Evolutionary conservation across 2,329 filamentous ascomycete species (phyloP).

Genomic region (Microsporum ferrugineum): DNA sequence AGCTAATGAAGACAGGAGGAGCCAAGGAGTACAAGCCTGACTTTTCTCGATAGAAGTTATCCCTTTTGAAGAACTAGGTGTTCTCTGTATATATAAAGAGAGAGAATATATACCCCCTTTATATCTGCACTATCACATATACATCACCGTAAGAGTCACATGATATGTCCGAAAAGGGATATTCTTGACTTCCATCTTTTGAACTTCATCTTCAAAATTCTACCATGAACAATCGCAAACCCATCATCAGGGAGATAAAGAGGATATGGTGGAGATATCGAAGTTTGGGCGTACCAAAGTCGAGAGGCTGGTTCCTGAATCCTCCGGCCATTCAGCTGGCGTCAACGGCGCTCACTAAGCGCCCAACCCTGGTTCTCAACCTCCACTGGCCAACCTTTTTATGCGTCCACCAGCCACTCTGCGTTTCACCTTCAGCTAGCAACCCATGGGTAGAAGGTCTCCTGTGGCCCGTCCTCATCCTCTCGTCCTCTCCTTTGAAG

Average conservation of each 20-base stretch:
- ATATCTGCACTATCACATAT: neutral
- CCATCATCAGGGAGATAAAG: neutral
- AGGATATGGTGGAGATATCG: neutral
- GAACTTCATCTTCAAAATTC: neutral
- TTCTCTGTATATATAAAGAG: neutral
- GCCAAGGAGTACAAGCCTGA: constrained; percentile 52
- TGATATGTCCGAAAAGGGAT: neutral
- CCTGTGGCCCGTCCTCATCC: neutral
- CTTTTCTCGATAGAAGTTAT: constrained; percentile 38
- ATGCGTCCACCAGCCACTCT: neutral
- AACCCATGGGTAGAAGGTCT: neutral
- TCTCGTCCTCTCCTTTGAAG: neutral
- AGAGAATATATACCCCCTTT: neutral
- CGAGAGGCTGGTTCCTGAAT: neutral
- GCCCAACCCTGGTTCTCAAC: neutral
- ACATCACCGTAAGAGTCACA: neutral
- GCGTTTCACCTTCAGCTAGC: neutral
- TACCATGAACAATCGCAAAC: neutral
- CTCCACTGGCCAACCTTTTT: neutral
- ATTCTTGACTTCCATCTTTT: neutral
- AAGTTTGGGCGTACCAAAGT: neutral
- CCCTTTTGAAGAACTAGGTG: neutral
- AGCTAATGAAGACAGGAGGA: constrained; percentile 60
- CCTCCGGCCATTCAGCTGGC: neutral
- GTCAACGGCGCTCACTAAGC: neutral